These are phyloP conservation scores for Musa balbisiana DNA, from an alignment of 202 grass and related monocot species.

Conservation along the genomic window DNA sequence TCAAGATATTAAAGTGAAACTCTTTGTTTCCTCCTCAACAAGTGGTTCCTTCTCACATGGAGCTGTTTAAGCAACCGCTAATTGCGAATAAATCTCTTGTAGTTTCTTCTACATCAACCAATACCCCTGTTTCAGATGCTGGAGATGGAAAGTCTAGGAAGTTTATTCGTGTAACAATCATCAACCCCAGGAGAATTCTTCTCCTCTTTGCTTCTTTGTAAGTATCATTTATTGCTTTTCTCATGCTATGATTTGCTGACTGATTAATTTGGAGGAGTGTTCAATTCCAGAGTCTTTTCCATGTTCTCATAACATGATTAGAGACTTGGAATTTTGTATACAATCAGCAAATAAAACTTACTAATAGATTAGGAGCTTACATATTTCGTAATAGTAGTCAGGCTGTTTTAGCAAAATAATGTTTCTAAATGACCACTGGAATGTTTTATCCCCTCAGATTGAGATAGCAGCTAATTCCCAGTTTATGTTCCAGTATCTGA, in stretches of 20 bases:
- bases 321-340: too few species aligned
- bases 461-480: not conserved
- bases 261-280: too few species aligned
- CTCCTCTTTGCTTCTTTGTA: slow-evolving; percentile 23
- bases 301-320: not conserved
- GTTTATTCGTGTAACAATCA: slow-evolving; percentile 13
- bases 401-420: too few species aligned
- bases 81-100: slow-evolving; percentile 1
- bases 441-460: too few species aligned
- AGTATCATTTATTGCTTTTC: not conserved
- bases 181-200: slow-evolving; percentile 23
- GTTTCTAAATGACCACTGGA: not conserved
- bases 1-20: not conserved
- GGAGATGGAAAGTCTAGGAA: slow-evolving; percentile 12
- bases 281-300: not conserved
- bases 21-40: not conserved
- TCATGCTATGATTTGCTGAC: too few species aligned
- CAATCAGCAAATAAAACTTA: not conserved
- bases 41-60: slow-evolving; percentile 18
- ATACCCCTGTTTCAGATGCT: not conserved
- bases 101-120: not conserved
- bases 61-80: slow-evolving; percentile 18
- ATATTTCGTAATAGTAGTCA: too few species aligned
- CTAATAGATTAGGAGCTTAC: too few species aligned
- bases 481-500: too few species aligned